These are phyloP conservation scores for Verticillium alfalfae DNA, from an alignment of 2,329 filamentous ascomycete genomes.

Conservation along the genomic window DNA sequence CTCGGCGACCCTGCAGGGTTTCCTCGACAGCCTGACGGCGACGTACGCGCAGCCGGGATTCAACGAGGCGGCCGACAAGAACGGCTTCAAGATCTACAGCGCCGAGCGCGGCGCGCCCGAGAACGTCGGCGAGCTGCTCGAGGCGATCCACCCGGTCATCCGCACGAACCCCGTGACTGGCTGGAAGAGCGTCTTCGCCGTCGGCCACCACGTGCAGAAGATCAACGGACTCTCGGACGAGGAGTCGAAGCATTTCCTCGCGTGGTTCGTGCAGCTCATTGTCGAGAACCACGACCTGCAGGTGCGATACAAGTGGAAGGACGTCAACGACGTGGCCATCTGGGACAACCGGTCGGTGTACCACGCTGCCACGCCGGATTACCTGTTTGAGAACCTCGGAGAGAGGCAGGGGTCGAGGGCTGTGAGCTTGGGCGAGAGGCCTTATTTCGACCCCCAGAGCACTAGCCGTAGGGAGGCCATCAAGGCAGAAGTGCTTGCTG, in stretches of 20 bases:
- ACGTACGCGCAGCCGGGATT: constrained; percentile 47
- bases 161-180: constrained; percentile 54
- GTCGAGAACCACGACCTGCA: constrained; percentile 52
- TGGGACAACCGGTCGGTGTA: constrained; percentile 55
- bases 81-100: constrained; percentile 39
- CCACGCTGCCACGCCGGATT: constrained; percentile 49
- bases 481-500: neutral
- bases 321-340: constrained; percentile 44
- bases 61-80: constrained; percentile 35
- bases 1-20: constrained; percentile 47
- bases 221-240: constrained; percentile 44
- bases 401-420: constrained; percentile 42
- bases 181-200: constrained; percentile 50
- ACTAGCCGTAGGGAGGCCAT: constrained; percentile 14
- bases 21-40: constrained; percentile 54
- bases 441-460: constrained; percentile 44
- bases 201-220: constrained; percentile 42
- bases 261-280: constrained; percentile 46
- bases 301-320: constrained; percentile 38
- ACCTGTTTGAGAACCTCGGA: constrained; percentile 36
- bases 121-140: constrained; percentile 41
- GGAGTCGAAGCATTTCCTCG: constrained; percentile 41
- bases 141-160: constrained; percentile 47
- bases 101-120: constrained; percentile 41
- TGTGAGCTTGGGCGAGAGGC: constrained; percentile 47